phyloP scores from a whole-genome alignment of 805 yeast species.

The Blastobotrys terrestris region DNA sequence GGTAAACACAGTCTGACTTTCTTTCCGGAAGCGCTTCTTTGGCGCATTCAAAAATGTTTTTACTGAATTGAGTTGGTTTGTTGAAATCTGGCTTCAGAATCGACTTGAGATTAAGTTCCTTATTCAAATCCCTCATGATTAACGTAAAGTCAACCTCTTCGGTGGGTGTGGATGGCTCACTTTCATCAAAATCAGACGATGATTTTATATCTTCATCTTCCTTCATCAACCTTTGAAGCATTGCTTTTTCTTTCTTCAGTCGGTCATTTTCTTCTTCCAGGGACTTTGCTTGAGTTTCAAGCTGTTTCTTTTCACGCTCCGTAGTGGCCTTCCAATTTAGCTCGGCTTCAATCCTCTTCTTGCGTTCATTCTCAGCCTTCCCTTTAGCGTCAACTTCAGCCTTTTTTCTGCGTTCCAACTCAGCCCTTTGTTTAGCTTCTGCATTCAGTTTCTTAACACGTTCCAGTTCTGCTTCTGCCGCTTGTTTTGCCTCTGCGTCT shows the following conservation, averaged over 20 bases:
- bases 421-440: neutral
- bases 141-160: neutral
- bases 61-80: neutral
- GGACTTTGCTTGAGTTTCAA: neutral
- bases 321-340: neutral
- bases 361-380: constrained; percentile 16
- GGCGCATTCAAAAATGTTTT: neutral
- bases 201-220: neutral
- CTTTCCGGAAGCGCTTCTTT: neutral
- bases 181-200: neutral
- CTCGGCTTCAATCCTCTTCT: constrained; percentile 16
- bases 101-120: neutral
- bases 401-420: neutral
- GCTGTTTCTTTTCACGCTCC: neutral
- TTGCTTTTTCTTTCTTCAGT: constrained; percentile 29
- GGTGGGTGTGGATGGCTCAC: neutral
- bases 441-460: neutral
- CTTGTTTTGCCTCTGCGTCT: neutral
- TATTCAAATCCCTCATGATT: neutral
- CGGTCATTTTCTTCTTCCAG: constrained; percentile 4
- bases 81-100: neutral
- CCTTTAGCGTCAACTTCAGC: constrained; percentile 8
- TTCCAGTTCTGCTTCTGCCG: neutral
- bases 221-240: constrained; percentile 3
- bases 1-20: neutral